Percentiles rank a stretch among this genome's conserved stretches.
phyloP scores from a whole-genome alignment of 306 rosid genomes.

The Sicyos edulis region DNA sequence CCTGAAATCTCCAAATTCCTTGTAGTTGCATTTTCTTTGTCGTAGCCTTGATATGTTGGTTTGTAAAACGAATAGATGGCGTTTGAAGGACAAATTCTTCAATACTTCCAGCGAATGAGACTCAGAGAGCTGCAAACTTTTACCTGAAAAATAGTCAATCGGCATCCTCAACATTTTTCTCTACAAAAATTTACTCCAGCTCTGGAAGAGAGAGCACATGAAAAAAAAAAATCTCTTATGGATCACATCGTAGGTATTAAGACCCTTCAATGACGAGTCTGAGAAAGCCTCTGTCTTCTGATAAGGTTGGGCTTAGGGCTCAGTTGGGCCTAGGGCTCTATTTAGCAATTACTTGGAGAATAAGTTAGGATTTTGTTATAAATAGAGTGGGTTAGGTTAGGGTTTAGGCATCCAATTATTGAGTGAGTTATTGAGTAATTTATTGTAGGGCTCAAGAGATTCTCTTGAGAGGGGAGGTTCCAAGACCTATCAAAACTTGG shows the following conservation, averaged over 20 bases:
- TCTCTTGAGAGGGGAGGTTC: too few species aligned
- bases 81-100: not conserved
- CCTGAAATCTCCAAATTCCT: not conserved
- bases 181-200: not conserved
- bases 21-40: not conserved
- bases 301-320: too few species aligned
- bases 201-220: not conserved
- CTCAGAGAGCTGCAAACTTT: conserved; percentile 3
- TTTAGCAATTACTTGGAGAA: too few species aligned
- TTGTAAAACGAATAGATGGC: not conserved
- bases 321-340: too few species aligned
- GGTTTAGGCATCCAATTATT: too few species aligned
- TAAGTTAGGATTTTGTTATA: too few species aligned
- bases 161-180: not conserved
- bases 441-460: too few species aligned
- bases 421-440: too few species aligned
- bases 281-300: not conserved
- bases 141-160: not conserved
- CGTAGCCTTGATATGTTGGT: not conserved
- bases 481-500: too few species aligned
- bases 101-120: not conserved
- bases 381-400: too few species aligned
- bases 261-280: not conserved
- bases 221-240: not conserved
- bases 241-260: not conserved